A percentile compares a stretch with the other conserved stretches of the same genome.
Evolutionary conservation across 345 rosid genomes (phyloP).

Genomic region (Jatropha curcas): DNA sequence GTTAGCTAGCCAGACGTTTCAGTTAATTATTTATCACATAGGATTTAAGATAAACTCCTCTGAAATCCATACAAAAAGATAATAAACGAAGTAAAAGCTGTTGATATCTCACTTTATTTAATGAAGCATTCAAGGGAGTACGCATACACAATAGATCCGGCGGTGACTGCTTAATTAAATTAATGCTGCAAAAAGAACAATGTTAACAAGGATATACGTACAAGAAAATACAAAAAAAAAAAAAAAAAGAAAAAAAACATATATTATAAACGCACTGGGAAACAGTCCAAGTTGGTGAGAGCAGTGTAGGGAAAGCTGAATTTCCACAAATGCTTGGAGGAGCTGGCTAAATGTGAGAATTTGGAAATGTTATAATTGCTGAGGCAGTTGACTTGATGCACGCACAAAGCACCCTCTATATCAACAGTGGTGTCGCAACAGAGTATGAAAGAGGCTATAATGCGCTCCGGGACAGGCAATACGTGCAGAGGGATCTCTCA

Average conservation of each 20-base stretch:
- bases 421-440: constrained; percentile 55
- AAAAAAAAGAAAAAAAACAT: not conserved
- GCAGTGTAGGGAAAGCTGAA: constrained; percentile 48
- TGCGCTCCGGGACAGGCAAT: constrained; percentile 64
- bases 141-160: not conserved
- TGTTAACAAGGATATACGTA: not conserved
- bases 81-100: not conserved
- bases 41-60: not conserved
- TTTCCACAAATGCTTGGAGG: constrained; percentile 60
- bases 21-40: not conserved
- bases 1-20: not conserved
- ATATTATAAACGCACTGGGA: constrained; percentile 41
- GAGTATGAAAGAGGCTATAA: constrained; percentile 42
- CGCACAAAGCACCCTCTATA: constrained; percentile 57
- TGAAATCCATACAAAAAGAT: not conserved
- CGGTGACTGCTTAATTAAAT: not conserved
- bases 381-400: constrained; percentile 66
- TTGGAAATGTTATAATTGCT: constrained; percentile 51
- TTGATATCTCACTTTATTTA: not conserved
- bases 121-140: not conserved
- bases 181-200: constrained; percentile 2
- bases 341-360: constrained; percentile 52
- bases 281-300: constrained; percentile 64
- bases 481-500: constrained; percentile 59
- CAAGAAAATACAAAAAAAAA: too few species aligned